phyloP scores from a whole-genome alignment of 345 rosid genomes.

The Jatropha curcas region DNA sequence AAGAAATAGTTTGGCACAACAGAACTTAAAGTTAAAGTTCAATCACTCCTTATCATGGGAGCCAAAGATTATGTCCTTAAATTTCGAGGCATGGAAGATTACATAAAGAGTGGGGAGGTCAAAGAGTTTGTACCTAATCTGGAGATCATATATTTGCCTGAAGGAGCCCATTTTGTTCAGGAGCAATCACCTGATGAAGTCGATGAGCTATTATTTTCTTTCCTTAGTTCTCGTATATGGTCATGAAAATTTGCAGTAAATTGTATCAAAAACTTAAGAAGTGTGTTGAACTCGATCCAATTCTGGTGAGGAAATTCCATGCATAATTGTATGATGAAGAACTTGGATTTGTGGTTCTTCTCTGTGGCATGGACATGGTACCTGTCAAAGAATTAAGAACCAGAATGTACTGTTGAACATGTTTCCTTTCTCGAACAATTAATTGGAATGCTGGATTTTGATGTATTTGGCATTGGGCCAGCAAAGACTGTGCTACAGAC shows the following conservation, averaged over 20 bases:
- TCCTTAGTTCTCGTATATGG: slow-evolving; percentile 32
- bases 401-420: no score
- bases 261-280: no score
- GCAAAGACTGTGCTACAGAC: no score
- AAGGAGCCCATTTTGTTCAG: slow-evolving; percentile 57
- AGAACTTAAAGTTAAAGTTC: slow-evolving; percentile 37
- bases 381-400: not conserved
- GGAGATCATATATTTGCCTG: slow-evolving; percentile 48
- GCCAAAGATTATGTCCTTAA: slow-evolving; percentile 47
- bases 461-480: no score
- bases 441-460: no score
- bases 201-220: slow-evolving; percentile 43
- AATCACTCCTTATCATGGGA: slow-evolving; percentile 53
- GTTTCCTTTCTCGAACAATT: no score
- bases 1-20: slow-evolving; percentile 22
- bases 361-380: not conserved
- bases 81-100: slow-evolving; percentile 54
- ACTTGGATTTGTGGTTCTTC: not conserved
- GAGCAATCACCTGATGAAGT: slow-evolving; percentile 56
- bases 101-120: slow-evolving; percentile 38
- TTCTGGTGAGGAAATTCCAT: not conserved
- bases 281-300: not conserved
- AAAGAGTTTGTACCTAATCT: slow-evolving; percentile 46
- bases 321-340: not conserved
- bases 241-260: slow-evolving; percentile 3